Evolutionary conservation across 148 eudicot species (phyloP), one percentile per base, ranked within the genome.

Genomic region (Salicornia ramosissima): DNA sequence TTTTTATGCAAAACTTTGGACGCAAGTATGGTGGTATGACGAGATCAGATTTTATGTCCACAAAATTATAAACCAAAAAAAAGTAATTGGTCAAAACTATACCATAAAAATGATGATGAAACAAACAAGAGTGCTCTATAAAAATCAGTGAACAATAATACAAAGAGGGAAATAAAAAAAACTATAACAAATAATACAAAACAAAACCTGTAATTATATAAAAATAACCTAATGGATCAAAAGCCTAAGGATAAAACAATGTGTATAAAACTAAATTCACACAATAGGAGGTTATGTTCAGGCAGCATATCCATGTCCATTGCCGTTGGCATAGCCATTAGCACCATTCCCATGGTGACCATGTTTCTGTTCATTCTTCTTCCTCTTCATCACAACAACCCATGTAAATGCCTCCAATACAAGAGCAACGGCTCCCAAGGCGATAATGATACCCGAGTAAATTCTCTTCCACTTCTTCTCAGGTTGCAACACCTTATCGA

Each of bases 371-470:
- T 56, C 19, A 24, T 39, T 57, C 54, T 71, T 81, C 72, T 75
- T 82, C 75, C 75, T 79, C 75, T 77, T 82, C 57, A 79, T 36
- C 16, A 79, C 82, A 2, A 82, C 51, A 6, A 62, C 26, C 91
- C 91, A 87, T 15, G 83, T 83, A 39, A 66, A 60, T 1, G 66
- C 71, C 78, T 87, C 91, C 51, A 83, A 57, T 16, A 67, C 52
- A 3, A 81, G 36, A 65, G 77, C 82, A 10, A 85, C 67, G 30
- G 52, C 53, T 0, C 71, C 86, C 56, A 85, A 74, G 18, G 57
- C 71, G 47, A 77, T 73, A 15, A 87, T 74, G 12, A 87, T 46
- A 22, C 81, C 87, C 0, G 82, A 65, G 69, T 85, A 87, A 0
- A 72, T 73, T 26, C 70, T 76, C 62, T 78, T 85, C 89, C 88